Conservation (phyloP, 768 basidiomycete genomes). For the Mycena alexandri region DNA sequence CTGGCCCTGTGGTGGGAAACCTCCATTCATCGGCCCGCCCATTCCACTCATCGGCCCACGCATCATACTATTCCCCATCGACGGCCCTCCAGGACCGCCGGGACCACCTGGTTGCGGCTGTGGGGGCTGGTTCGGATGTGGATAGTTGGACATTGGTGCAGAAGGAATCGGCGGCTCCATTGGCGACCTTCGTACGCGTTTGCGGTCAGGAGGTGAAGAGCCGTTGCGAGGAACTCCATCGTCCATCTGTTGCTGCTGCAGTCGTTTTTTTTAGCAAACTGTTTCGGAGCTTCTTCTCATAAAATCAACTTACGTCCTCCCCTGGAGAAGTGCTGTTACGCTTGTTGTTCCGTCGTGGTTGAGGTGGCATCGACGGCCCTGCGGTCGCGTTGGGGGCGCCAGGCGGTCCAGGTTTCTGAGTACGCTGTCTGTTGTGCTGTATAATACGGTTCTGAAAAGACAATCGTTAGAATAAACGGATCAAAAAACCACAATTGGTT, state of each 20-base stretch:
- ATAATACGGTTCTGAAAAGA: slow-evolving; percentile 54
- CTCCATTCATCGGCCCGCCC: slow-evolving; percentile 40
- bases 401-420: slow-evolving; percentile 45
- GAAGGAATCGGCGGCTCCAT: slow-evolving; percentile 58
- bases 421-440: slow-evolving; percentile 41
- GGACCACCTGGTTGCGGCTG: slow-evolving; percentile 49
- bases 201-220: slow-evolving; percentile 69
- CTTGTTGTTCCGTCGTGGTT: slow-evolving; percentile 53
- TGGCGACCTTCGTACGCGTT: slow-evolving; percentile 66
- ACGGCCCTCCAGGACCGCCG: slow-evolving; percentile 48
- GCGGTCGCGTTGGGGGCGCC: slow-evolving; percentile 54
- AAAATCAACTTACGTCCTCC: slow-evolving; percentile 63
- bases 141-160: slow-evolving; percentile 49
- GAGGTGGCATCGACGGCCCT: slow-evolving; percentile 57
- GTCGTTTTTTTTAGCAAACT: slow-evolving; percentile 14
- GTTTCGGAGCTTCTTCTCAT: slow-evolving; percentile 2
- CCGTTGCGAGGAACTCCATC: slow-evolving; percentile 57
- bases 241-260: slow-evolving; percentile 49
- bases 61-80: slow-evolving; percentile 57
- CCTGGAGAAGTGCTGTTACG: slow-evolving; percentile 73
- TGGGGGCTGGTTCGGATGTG: slow-evolving; percentile 36
- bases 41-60: slow-evolving; percentile 46
- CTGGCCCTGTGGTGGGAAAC: slow-evolving; percentile 37
- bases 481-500: not conserved
- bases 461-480: not conserved